Base-by-base conservation (phyloP, 352 stramenopile genomes). In the Pythium grandisporangium region DNA sequence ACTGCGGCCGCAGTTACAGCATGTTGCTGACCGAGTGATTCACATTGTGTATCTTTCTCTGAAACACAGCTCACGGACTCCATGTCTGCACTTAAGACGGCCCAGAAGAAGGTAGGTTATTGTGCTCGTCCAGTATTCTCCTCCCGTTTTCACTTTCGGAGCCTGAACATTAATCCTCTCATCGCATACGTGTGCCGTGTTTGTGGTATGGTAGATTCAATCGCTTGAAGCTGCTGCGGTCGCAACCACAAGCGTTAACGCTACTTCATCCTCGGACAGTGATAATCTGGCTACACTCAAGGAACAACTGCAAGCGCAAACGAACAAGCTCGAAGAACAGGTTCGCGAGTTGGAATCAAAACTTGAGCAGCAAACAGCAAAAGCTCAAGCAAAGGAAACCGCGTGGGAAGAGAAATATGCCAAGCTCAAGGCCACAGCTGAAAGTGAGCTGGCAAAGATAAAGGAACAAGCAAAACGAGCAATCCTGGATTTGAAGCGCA, bases 391-490 rank as follows among this genome's bases (percentile, higher is more conserved):
- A 4, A 84, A 83, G 37, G 62, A 81, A 34, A 48, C 58, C 0
- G 60, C 61, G 17, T 80, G 55, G 54, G 62, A 83, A 37, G 78
- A 86, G 35, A 84, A 72, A 21, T 60, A 90, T 35, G 52, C 73
- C 19, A 90, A 90, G 40, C 60, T 93, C 4, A 91, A 93, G 51
- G 49, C 64, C 4, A 84, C 70, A 4, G 77, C 77, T 1, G 80
- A 93, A 39, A 53, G 37, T 1, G 80, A 93, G 37, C 63, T 92
- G 17, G 58, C 53, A 26, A 93, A 90, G 37, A 88, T 90, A 42
- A 92, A 93, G 42, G 74, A 93, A 42, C 81, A 93, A 25, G 81
- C 81, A 2, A 93, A 93, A 51, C 84, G 85, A 49, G 78, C 81
- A 30, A 92, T 93, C 36, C 41, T 91, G 38, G 77, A 92, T 14